These are phyloP conservation scores for Kalmusia sp. DNA, from an alignment of 2,329 filamentous ascomycete genomes.

Conservation along the genomic window DNA sequence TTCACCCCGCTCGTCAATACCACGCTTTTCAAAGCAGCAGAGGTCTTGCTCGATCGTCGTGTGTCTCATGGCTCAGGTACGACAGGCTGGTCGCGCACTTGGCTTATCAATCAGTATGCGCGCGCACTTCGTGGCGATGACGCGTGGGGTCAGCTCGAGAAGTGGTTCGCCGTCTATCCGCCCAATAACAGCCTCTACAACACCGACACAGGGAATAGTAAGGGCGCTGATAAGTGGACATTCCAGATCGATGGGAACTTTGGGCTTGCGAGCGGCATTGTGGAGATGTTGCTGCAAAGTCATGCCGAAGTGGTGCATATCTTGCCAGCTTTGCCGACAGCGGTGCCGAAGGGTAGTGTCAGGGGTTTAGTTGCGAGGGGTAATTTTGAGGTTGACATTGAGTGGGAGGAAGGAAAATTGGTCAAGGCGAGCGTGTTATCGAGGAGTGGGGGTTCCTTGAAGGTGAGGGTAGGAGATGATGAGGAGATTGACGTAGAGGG, in stretches of 20 bases:
- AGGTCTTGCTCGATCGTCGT: constrained; percentile 38
- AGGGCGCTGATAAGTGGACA: background rate
- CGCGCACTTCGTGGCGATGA: constrained; percentile 50
- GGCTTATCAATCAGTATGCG: constrained; percentile 56
- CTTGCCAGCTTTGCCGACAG: constrained; percentile 20
- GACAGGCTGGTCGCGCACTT: constrained; percentile 59
- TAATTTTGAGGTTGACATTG: constrained; percentile 25
- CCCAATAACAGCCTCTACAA: constrained; percentile 5
- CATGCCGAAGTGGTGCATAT: constrained; percentile 16
- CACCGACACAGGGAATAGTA: background rate
- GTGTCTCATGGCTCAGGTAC: constrained; percentile 40
- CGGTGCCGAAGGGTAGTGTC: constrained; percentile 20
- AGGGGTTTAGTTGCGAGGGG: constrained; percentile 22
- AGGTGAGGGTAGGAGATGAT: constrained; percentile 23
- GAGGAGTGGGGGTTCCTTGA: constrained; percentile 18
- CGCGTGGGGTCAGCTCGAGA: background rate
- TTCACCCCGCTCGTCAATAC: constrained; percentile 27
- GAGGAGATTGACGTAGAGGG: constrained; percentile 11
- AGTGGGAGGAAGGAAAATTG: constrained; percentile 18
- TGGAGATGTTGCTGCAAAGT: constrained; percentile 54
- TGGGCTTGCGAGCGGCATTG: constrained; percentile 53
- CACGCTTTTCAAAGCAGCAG: constrained; percentile 31
- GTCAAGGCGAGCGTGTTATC: constrained; percentile 11
- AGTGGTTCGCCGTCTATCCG: background rate
- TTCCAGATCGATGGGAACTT: constrained; percentile 61